A percentile compares a stretch with the other conserved stretches of the same genome.
Evolutionary conservation across 1,284 basidiomycete species (phyloP).

Genomic region (Macrocystidia cucumis): DNA sequence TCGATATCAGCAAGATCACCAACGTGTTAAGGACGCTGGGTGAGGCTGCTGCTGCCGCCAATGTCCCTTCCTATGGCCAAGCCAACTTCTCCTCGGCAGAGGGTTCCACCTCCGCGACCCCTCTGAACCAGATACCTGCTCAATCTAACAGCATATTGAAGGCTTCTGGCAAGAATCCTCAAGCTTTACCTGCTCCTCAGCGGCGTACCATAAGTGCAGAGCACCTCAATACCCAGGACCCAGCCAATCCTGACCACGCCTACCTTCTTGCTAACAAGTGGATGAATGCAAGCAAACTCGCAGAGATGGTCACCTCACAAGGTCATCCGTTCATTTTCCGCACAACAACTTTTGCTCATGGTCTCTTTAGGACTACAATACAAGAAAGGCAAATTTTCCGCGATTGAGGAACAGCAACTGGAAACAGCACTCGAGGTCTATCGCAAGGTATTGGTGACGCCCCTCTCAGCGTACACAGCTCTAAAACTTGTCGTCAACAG

Average conservation of each 20-base stretch:
- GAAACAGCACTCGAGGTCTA: constrained; percentile 57
- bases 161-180: constrained; percentile 13
- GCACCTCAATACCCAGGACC: constrained; percentile 21
- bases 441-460: constrained; percentile 36
- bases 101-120: constrained; percentile 15
- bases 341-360: constrained; percentile 8
- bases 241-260: constrained; percentile 32
- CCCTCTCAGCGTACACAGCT: constrained; percentile 1
- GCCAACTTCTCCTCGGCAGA: constrained; percentile 26
- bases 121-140: constrained; percentile 20
- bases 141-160: constrained; percentile 21
- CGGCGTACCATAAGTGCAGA: constrained; percentile 18
- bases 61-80: constrained; percentile 22
- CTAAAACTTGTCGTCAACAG: constrained; percentile 8
- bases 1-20: constrained; percentile 65
- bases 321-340: constrained; percentile 33
- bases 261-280: constrained; percentile 61
- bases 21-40: constrained; percentile 55
- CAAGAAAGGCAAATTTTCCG: constrained; percentile 80
- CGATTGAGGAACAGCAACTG: constrained; percentile 63
- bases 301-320: constrained; percentile 57
- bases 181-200: constrained; percentile 10
- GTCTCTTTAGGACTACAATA: constrained; percentile 41
- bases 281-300: constrained; percentile 60
- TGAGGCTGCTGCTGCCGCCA: constrained; percentile 44